Percentiles rank a stretch among this genome's conserved stretches.
phyloP scores from a whole-genome alignment of 805 yeast species.

The Metschnikowia reukaufii region DNA sequence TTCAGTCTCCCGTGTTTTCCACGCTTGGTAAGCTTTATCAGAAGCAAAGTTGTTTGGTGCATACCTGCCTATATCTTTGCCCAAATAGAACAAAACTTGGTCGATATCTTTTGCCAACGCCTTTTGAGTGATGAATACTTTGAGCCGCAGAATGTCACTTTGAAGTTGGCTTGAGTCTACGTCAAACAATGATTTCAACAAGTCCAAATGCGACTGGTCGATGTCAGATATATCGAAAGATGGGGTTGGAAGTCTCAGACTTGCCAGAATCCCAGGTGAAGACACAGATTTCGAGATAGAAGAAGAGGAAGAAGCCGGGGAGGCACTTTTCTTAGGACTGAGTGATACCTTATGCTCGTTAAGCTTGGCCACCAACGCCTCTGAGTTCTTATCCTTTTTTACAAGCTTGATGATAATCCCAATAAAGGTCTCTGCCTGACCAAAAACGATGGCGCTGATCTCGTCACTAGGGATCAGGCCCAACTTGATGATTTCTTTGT shows the following conservation, averaged over 20 bases:
- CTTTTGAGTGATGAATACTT: slow-evolving; percentile 41
- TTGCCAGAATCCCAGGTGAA: not conserved
- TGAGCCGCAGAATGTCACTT: slow-evolving; percentile 48
- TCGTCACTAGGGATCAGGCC: slow-evolving; percentile 31
- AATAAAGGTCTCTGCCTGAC: slow-evolving; percentile 38
- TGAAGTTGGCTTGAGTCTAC: slow-evolving; percentile 52
- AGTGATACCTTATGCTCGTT: slow-evolving; percentile 41
- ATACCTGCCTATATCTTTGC: slow-evolving; percentile 44
- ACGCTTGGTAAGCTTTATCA: slow-evolving; percentile 25
- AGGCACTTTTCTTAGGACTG: slow-evolving; percentile 25
- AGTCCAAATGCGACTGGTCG: slow-evolving; percentile 42
- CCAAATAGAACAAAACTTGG: slow-evolving; percentile 33
- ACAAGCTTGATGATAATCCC: slow-evolving; percentile 38
- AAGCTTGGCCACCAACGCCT: slow-evolving; percentile 42
- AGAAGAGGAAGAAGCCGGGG: slow-evolving; percentile 8
- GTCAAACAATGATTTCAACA: slow-evolving; percentile 50
- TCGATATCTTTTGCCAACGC: slow-evolving; percentile 38
- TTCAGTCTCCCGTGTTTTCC: slow-evolving; percentile 33
- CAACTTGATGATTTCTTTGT: slow-evolving; percentile 49
- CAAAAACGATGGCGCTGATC: slow-evolving; percentile 33
- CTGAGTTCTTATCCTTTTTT: slow-evolving; percentile 38
- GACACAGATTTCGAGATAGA: not conserved
- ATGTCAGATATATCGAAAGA: slow-evolving; percentile 56
- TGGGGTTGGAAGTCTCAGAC: slow-evolving; percentile 39
- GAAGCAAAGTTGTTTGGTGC: slow-evolving; percentile 26